phyloP scores from a whole-genome alignment of 495 filamentous ascomycete genomes.

The Tetracladium marchalianum region DNA sequence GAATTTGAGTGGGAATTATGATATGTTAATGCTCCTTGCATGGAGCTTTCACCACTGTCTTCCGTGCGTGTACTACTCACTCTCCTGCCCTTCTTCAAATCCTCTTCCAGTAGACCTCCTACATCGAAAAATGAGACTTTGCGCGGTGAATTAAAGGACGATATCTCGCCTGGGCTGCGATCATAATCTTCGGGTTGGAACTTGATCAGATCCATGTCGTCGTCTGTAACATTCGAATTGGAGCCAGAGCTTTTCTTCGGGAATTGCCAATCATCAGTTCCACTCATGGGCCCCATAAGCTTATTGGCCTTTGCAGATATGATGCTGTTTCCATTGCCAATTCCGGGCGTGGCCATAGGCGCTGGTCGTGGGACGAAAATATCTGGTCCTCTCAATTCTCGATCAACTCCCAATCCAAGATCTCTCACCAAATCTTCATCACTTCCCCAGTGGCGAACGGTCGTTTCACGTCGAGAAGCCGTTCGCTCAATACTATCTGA shows the following conservation, averaged over 20 bases:
- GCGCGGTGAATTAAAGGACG: slow-evolving; percentile 31
- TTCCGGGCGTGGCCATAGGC: slow-evolving; percentile 25
- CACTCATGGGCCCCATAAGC: not conserved
- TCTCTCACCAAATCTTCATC: slow-evolving; percentile 71
- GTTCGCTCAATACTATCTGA: slow-evolving; percentile 40
- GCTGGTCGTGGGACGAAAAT: slow-evolving; percentile 26
- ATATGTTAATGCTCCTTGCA: not conserved
- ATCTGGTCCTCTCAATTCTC: slow-evolving; percentile 36
- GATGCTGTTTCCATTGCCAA: not conserved
- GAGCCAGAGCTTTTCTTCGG: not conserved
- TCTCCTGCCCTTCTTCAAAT: slow-evolving; percentile 5
- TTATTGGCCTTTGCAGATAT: slow-evolving; percentile 17
- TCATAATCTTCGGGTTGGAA: not conserved
- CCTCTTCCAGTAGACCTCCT: slow-evolving; percentile 48
- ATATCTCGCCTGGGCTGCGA: slow-evolving; percentile 3
- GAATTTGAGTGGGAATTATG: slow-evolving; percentile 2
- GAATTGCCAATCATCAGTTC: slow-evolving; percentile 11
- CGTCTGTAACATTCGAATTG: slow-evolving; percentile 7
- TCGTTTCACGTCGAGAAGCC: slow-evolving; percentile 33
- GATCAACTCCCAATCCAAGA: slow-evolving; percentile 55
- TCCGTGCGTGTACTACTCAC: slow-evolving; percentile 5
- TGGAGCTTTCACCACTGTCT: slow-evolving; percentile 16
- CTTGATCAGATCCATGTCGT: slow-evolving; percentile 16
- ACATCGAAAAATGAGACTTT: slow-evolving; percentile 62
- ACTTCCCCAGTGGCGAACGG: slow-evolving; percentile 64